phyloP scores from a whole-genome alignment of 2,329 filamentous ascomycete species.

The Aspergillus puulaauensis region DNA sequence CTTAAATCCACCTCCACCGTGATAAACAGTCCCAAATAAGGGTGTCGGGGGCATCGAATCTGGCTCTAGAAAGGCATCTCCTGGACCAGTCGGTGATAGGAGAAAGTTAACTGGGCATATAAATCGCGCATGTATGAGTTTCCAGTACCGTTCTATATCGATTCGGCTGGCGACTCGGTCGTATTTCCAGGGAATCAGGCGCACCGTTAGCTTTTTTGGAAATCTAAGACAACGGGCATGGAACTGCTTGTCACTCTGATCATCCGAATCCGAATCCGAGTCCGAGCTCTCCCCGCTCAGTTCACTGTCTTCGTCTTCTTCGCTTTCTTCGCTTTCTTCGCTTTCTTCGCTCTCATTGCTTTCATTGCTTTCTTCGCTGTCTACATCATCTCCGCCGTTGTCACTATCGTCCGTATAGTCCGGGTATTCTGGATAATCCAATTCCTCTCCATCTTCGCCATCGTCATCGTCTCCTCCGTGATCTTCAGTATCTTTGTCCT shows the following conservation, averaged over 20 bases:
- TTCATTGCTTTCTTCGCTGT: not conserved
- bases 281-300: not conserved
- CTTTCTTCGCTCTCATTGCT: not conserved
- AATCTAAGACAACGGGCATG: not conserved
- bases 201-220: not conserved
- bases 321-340: not conserved
- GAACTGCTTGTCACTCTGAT: constrained; percentile 5
- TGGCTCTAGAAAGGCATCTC: too few relatives aligned
- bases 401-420: too few relatives aligned
- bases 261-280: not conserved
- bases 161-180: not conserved
- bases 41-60: too few relatives aligned
- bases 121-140: not conserved
- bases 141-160: not conserved
- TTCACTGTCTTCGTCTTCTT: not conserved
- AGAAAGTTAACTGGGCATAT: not conserved
- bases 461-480: too few relatives aligned
- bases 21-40: not conserved
- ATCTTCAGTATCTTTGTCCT: not conserved
- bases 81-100: not conserved
- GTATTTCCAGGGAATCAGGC: not conserved
- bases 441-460: too few relatives aligned
- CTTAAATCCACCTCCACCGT: not conserved
- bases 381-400: not conserved
- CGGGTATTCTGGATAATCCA: too few relatives aligned